Percentiles rank a stretch among this genome's conserved stretches.
phyloP scores from a whole-genome alignment of 371 early-diverging fungal genomes.

The Quaeritorhiza haematococci region DNA sequence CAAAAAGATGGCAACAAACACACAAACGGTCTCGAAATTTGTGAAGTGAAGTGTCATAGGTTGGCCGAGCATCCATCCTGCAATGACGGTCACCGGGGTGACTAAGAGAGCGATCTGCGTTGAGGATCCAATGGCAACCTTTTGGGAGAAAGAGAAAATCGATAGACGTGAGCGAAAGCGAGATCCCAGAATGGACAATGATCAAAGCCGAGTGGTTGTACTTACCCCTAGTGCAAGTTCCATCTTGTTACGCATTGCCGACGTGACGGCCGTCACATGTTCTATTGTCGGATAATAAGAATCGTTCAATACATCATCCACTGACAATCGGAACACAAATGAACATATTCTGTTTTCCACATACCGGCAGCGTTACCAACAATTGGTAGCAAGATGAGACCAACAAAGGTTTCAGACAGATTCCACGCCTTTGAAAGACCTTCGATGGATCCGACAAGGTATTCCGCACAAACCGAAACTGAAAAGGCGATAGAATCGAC shows the following conservation, averaged over 20 bases:
- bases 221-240: constrained; percentile 77
- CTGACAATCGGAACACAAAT: constrained; percentile 31
- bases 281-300: constrained; percentile 19
- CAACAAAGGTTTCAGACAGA: constrained; percentile 72
- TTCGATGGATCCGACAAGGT: constrained; percentile 73
- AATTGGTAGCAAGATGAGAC: constrained; percentile 78
- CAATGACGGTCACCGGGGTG: constrained; percentile 77
- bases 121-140: constrained; percentile 83
- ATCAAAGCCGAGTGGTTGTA: too few relatives aligned
- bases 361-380: constrained; percentile 63
- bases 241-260: constrained; percentile 84
- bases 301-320: constrained; percentile 48
- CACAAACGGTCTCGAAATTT: constrained; percentile 68
- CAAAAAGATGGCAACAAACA: constrained; percentile 8
- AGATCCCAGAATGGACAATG: too few relatives aligned
- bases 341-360: neutral
- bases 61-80: constrained; percentile 79
- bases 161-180: too few relatives aligned
- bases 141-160: too few relatives aligned
- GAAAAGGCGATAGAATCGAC: constrained; percentile 48
- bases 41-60: constrained; percentile 75
- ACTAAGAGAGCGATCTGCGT: constrained; percentile 89
- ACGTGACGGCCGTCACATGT: constrained; percentile 76
- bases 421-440: constrained; percentile 29
- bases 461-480: constrained; percentile 76